A percentile compares a stretch with the other conserved stretches of the same genome.
These are phyloP conservation scores for Rhodotorula sp. DNA, from an alignment of 1,284 basidiomycete genomes.

Conservation along the genomic window DNA sequence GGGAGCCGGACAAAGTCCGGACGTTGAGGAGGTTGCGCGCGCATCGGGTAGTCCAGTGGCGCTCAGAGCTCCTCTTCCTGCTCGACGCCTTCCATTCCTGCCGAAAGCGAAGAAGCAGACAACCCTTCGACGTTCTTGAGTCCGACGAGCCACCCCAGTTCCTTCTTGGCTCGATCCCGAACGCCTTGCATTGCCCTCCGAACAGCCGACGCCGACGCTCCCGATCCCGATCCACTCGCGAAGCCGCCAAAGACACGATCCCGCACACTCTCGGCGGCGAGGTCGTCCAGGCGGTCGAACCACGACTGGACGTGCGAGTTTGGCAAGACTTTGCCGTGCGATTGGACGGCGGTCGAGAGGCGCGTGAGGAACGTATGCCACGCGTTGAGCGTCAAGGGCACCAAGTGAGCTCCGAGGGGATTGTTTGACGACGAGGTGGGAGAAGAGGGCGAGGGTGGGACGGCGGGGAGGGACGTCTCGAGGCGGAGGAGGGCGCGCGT, in stretches of 20 bases:
- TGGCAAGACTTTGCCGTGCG: slow-evolving; percentile 37
- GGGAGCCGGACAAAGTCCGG: too few relatives aligned
- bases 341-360: slow-evolving; percentile 37
- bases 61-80: slow-evolving; percentile 30
- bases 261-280: slow-evolving; percentile 11
- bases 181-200: slow-evolving; percentile 41
- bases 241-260: background rate
- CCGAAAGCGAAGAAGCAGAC: background rate
- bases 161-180: slow-evolving; percentile 39
- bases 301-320: slow-evolving; percentile 32
- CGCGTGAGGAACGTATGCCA: slow-evolving; percentile 43
- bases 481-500: slow-evolving; percentile 23
- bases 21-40: too few relatives aligned
- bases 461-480: slow-evolving; percentile 25
- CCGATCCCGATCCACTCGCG: too few relatives aligned
- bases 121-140: background rate
- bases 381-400: slow-evolving; percentile 40
- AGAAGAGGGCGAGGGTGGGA: background rate
- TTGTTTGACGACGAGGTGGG: background rate
- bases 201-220: slow-evolving; percentile 5
- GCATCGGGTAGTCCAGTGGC: too few relatives aligned
- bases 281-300: slow-evolving; percentile 40
- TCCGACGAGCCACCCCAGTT: slow-evolving; percentile 44
- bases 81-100: slow-evolving; percentile 20
- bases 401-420: slow-evolving; percentile 28